Base-by-base conservation (phyloP, 2,329 filamentous ascomycete species). In the Fusarium sp. region DNA sequence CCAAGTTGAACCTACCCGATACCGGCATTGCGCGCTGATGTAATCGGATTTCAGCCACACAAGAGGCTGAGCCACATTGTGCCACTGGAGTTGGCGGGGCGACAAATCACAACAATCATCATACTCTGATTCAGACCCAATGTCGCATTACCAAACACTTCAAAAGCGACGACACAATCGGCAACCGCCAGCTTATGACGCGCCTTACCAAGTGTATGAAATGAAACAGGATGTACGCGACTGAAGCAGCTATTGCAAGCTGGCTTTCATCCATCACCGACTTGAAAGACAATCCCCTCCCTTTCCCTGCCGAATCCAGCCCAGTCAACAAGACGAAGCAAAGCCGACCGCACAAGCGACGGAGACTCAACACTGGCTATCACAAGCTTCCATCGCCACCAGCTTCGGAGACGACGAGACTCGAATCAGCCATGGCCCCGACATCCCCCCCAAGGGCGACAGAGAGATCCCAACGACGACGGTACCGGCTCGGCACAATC, bases 191-290 rank as follows among this genome's bases (percentile, higher is more conserved):
- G 40, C 13, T 22, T 45, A 14, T 45, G 40, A 22, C 11, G 20
- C 40, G 13, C 11, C 13, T 22, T 2, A 45, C 13, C 6, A 22
- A 8, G 20, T 22, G n/a, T 45, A n/a, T 8, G 20, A 14, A 14
- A 11, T 8, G 20, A 14, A 14, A 22, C 11, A 45, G 20, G 20
- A 66, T 40, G 58, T 57, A 66, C 22, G 58, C 64, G 47, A 57
- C 27, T 29, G 20, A 62, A 45, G 24, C 38, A 27, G 47, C 45
- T 38, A 24, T 66, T 57, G 16, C 59, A 45, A 35, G 47, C 29
- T 62, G 58, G 58, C 64, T 66, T 58, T 66, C 47, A 56, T 66
- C 47, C 35, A 34, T 58, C 16, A 42, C 58, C 57, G 50, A 66
- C 47, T 62, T 38, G 42, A 31, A 62, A n/a, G 20, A 62, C 58